Percentiles rank a stretch among this genome's conserved stretches.
Evolutionary conservation across 495 filamentous ascomycete genomes (phyloP).

Genomic region (Daldinia decipiens): DNA sequence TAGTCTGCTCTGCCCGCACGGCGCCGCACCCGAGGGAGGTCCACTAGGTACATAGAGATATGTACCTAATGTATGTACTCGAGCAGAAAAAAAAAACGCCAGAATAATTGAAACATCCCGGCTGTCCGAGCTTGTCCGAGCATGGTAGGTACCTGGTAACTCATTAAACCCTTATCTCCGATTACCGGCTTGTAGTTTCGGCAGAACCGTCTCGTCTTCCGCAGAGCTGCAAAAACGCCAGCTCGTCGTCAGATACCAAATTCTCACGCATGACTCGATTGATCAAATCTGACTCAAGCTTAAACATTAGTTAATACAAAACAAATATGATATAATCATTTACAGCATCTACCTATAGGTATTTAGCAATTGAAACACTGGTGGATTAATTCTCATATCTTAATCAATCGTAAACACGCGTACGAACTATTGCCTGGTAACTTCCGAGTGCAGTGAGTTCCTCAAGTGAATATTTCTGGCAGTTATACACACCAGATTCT

Average conservation of each 20-base stretch:
- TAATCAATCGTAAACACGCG: conserved; percentile 15
- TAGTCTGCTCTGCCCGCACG: conserved; percentile 6
- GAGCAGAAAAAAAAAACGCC: too few relatives aligned
- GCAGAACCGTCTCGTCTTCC: not conserved
- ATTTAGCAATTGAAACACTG: not conserved
- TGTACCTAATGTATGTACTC: too few relatives aligned
- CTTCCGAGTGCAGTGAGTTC: not conserved
- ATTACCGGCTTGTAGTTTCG: not conserved
- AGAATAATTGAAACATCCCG: not conserved
- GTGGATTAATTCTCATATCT: conserved; percentile 10
- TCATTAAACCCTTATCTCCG: not conserved
- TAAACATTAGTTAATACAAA: not conserved
- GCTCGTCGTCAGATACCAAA: not conserved
- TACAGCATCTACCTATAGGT: not conserved
- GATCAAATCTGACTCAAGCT: not conserved
- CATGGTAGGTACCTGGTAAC: not conserved
- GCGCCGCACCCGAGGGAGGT: conserved; percentile 5
- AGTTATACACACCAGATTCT: conserved; percentile 32
- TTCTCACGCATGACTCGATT: not conserved
- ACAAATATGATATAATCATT: not conserved
- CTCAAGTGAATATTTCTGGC: conserved; percentile 4
- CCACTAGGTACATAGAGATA: too few relatives aligned
- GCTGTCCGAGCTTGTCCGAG: conserved; percentile 1
- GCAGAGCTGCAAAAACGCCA: not conserved
- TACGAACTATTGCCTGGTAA: conserved; percentile 16